Conservation (phyloP, 441 rosid species). For the Populus hybrid region DNA sequence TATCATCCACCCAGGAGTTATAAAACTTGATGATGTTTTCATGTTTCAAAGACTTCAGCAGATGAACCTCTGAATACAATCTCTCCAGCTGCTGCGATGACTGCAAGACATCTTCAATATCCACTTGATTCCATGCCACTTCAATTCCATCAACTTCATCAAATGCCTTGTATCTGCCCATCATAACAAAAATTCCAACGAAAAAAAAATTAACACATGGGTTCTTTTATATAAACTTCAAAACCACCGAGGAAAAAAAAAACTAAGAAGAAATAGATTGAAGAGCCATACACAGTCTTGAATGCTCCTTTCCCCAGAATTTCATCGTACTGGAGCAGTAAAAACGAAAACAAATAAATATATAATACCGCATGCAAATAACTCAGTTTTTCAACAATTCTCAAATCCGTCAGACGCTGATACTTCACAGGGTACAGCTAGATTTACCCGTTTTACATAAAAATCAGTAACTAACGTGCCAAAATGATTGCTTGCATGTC, state of each 20-base stretch:
- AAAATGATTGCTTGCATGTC: not conserved
- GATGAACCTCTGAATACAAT: constrained; percentile 69
- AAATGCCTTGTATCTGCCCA: constrained; percentile 64
- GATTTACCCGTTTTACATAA: not conserved
- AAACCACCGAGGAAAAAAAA: not conserved
- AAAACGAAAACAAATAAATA: constrained; percentile 6
- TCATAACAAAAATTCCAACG: constrained; percentile 9
- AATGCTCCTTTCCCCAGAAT: constrained; percentile 83
- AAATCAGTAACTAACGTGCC: not conserved
- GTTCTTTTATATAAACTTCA: not conserved
- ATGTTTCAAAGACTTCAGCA: constrained; percentile 63
- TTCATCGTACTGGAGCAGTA: constrained; percentile 56
- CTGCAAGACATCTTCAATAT: constrained; percentile 60
- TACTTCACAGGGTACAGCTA: not conserved
- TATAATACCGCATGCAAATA: not conserved
- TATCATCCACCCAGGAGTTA: constrained; percentile 72
- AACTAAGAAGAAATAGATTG: constrained; percentile 17
- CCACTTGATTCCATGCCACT: constrained; percentile 80
- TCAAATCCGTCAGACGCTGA: not conserved
- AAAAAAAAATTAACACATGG: not conserved
- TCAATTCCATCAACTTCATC: constrained; percentile 77
- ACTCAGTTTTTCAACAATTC: not conserved
- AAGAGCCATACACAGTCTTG: constrained; percentile 81
- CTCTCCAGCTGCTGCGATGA: constrained; percentile 62
- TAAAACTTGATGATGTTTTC: constrained; percentile 63